Base-by-base conservation (phyloP, 2,329 filamentous ascomycete genomes). In the Venturia oleaginea region DNA sequence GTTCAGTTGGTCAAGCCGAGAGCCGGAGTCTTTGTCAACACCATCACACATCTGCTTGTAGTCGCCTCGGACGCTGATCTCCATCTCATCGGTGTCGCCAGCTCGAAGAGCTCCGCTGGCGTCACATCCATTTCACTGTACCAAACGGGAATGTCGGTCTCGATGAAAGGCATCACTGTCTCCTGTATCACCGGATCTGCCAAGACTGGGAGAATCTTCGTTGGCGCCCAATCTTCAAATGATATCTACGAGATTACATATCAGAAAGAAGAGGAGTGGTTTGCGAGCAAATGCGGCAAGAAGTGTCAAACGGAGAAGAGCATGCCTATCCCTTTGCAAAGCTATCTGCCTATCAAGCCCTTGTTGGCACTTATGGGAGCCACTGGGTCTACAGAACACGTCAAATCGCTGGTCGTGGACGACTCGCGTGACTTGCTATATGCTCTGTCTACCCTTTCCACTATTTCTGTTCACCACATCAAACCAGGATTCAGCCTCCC, bases 191-290 rank as follows among this genome's bases (percentile, higher is more conserved):
- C 87, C 27, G 91, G 89, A 19, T 94, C 92, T 0, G 77, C 79
- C 2, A 86, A 87, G 24, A 89, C 86, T 27, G 95, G 95, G 10
- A 89, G 94, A 67, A 94, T 99, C 68, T 99, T 99, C 80, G 96
- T 97, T 72, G 87, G 89, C 51, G 91, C 92, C 43, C 84, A 83
- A 61, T 83, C 81, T 61, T 90, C 93, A 68, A 91, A 91, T 68
- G 92, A 97, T 70, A 86, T 99, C 59, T 91, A 94, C 74, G 94
- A 99, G 76, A 84, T 99, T 63, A 92, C 89, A 69, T 99, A 99
- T 74, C 93, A 97, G 76, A 92, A 96, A 72, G 92, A 97, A 75
- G 94, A 99, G 76, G 89, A 90, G 70, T 99, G 94, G 94, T 99
- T 99, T 73, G 88, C 90, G 63, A 92, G 87, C 75, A 85, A 89